Percentiles rank a stretch among this genome's conserved stretches.
Conservation (phyloP, 495 filamentous ascomycete species). For the Xylaria bambusicola region DNA sequence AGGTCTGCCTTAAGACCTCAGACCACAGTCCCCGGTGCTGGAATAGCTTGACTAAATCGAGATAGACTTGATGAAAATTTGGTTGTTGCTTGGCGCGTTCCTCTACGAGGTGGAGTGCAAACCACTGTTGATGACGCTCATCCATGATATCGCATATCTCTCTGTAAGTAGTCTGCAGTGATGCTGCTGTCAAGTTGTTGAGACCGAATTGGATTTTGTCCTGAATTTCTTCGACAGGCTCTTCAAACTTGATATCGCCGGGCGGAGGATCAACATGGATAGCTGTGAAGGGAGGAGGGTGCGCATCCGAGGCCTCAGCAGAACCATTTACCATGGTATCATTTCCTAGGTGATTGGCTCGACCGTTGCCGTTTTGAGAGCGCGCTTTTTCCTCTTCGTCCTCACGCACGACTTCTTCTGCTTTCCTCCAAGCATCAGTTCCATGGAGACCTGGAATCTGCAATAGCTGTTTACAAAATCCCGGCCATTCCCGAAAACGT, state of each 20-base stretch:
- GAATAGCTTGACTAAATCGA: constrained; percentile 84
- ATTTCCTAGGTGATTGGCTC: constrained; percentile 21
- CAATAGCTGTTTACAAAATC: constrained; percentile 79
- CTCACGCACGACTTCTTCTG: constrained; percentile 74
- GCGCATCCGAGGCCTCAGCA: constrained; percentile 58
- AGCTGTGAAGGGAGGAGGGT: constrained; percentile 65
- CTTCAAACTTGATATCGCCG: constrained; percentile 63
- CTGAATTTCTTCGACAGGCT: constrained; percentile 79
- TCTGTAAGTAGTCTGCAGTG: constrained; percentile 75
- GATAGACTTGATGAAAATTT: constrained; percentile 90
- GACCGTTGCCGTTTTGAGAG: constrained; percentile 45
- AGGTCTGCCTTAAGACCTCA: constrained; percentile 92
- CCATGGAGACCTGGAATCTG: constrained; percentile 78
- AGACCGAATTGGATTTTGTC: constrained; percentile 94
- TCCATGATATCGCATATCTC: constrained; percentile 78
- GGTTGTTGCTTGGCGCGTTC: constrained; percentile 95
- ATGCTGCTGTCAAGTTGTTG: constrained; percentile 92
- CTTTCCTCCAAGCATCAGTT: constrained; percentile 80
- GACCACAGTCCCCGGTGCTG: constrained; percentile 75
- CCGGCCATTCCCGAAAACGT: constrained; percentile 88
- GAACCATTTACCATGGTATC: constrained; percentile 64
- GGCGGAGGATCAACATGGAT: constrained; percentile 71
- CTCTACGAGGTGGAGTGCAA: constrained; percentile 92
- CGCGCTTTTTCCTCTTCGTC: constrained; percentile 55
- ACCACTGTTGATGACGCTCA: constrained; percentile 88